phyloP scores from a whole-genome alignment of 2,329 filamentous ascomycete genomes.

The Blumeria hordei region DNA sequence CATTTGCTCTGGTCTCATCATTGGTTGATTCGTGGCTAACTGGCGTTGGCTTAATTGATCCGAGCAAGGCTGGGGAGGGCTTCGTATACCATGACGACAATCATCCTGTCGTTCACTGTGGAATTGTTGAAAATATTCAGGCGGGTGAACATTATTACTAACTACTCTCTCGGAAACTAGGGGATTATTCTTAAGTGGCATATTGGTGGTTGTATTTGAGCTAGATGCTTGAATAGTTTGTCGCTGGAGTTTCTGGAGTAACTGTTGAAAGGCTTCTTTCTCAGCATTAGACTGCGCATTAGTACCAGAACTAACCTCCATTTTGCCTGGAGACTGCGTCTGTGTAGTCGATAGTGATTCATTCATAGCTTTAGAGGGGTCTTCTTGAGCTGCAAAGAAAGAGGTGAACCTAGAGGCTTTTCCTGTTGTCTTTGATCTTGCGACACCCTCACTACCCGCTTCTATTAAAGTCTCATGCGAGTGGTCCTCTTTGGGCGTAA shows the following conservation, averaged over 20 bases:
- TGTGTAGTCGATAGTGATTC: conserved; percentile 23
- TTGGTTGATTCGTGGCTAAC: conserved; percentile 15
- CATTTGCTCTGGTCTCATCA: conserved; percentile 30
- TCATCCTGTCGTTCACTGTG: conserved; percentile 13
- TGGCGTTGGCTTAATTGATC: conserved; percentile 27
- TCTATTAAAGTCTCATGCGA: conserved; percentile 16
- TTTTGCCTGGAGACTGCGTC: conserved; percentile 8
- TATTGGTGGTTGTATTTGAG: conserved; percentile 20
- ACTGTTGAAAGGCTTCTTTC: conserved; percentile 62
- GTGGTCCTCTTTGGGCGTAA: conserved; percentile 22
- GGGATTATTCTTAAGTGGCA: conserved; percentile 12
- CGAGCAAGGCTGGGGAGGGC: conserved; percentile 19
- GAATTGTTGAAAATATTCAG: conserved; percentile 20
- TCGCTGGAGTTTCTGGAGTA: conserved; percentile 57
- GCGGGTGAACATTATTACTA: conserved; percentile 22
- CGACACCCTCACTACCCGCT: conserved; percentile 21
- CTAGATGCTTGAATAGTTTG: conserved; percentile 18
- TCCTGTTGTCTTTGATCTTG: conserved; percentile 27
- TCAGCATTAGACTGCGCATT: conserved; percentile 21
- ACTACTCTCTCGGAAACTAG: conserved; percentile 21
- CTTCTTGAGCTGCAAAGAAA: conserved; percentile 39
- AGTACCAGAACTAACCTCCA: conserved; percentile 6
- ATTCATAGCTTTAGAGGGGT: conserved; percentile 23
- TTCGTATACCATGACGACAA: conserved; percentile 9
- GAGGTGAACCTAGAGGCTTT: conserved; percentile 74